A percentile compares a stretch with the other conserved stretches of the same genome.
phyloP scores from a whole-genome alignment of 352 stramenopile genomes.

The Phytophthora sojae region DNA sequence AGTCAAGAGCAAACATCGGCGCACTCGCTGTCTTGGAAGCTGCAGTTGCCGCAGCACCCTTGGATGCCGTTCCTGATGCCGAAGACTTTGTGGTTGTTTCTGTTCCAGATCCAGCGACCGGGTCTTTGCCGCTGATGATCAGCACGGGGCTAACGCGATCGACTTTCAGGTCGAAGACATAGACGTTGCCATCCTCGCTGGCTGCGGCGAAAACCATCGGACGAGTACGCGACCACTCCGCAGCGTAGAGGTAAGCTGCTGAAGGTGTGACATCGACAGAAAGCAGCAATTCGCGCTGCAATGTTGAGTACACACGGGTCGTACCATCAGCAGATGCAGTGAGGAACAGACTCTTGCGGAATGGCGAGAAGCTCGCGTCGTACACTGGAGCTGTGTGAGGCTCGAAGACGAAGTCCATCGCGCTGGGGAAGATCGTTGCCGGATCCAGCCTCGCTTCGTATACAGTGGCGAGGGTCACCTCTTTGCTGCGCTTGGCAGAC shows the following conservation, averaged over 20 bases:
- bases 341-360: slow-evolving; percentile 84
- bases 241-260: slow-evolving; percentile 75
- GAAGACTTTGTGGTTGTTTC: slow-evolving; percentile 17
- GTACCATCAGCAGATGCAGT: slow-evolving; percentile 83
- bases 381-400: slow-evolving; percentile 80
- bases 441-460: slow-evolving; percentile 82
- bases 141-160: slow-evolving; percentile 55
- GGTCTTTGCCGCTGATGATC: slow-evolving; percentile 52
- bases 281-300: slow-evolving; percentile 68
- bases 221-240: slow-evolving; percentile 79
- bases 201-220: slow-evolving; percentile 80
- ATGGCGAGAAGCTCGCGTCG: slow-evolving; percentile 83
- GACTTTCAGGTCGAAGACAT: slow-evolving; percentile 79
- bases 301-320: slow-evolving; percentile 76
- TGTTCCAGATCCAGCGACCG: slow-evolving; percentile 15
- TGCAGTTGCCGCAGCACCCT: background rate
- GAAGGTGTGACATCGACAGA: slow-evolving; percentile 73
- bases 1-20: slow-evolving; percentile 71
- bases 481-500: slow-evolving; percentile 64
- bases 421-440: slow-evolving; percentile 62
- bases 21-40: slow-evolving; percentile 25
- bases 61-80: slow-evolving; percentile 8
- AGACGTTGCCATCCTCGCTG: slow-evolving; percentile 75
- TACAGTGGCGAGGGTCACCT: slow-evolving; percentile 74
- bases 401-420: slow-evolving; percentile 82